A percentile compares a stretch with the other conserved stretches of the same genome.
phyloP scores from a whole-genome alignment of 257 asterid genomes.

The Solanum pennellii region DNA sequence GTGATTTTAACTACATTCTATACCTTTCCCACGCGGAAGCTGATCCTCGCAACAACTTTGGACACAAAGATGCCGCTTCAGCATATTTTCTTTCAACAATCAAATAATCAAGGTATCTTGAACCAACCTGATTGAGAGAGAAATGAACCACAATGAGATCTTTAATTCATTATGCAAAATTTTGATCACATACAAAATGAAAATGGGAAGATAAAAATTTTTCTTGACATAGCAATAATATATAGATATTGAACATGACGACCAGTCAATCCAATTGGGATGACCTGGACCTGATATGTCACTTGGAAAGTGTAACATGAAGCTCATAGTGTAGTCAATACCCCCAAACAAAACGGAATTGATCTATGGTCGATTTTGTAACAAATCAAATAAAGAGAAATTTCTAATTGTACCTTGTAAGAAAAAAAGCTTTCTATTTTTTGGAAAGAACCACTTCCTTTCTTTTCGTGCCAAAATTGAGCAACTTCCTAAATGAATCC shows the following conservation, averaged over 20 bases:
- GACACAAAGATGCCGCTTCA: slow-evolving; percentile 96
- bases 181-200: neutral
- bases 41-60: slow-evolving; percentile 85
- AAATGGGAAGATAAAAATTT: neutral
- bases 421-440: neutral
- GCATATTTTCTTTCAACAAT: slow-evolving; percentile 92
- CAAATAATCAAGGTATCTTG: slow-evolving; percentile 90
- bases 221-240: neutral
- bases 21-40: slow-evolving; percentile 99
- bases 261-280: neutral
- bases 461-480: neutral
- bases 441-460: neutral
- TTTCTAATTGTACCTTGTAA: neutral
- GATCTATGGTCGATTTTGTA: neutral
- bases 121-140: slow-evolving; percentile 54
- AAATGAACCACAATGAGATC: neutral
- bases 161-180: neutral
- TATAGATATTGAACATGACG: neutral
- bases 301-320: slow-evolving; percentile 1
- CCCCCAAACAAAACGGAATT: neutral
- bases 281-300: neutral
- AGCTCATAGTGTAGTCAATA: neutral
- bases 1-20: neutral
- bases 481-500: neutral
- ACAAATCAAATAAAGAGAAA: neutral